Conservation (phyloP, 257 asterid species). For the Echites panduratus region DNA sequence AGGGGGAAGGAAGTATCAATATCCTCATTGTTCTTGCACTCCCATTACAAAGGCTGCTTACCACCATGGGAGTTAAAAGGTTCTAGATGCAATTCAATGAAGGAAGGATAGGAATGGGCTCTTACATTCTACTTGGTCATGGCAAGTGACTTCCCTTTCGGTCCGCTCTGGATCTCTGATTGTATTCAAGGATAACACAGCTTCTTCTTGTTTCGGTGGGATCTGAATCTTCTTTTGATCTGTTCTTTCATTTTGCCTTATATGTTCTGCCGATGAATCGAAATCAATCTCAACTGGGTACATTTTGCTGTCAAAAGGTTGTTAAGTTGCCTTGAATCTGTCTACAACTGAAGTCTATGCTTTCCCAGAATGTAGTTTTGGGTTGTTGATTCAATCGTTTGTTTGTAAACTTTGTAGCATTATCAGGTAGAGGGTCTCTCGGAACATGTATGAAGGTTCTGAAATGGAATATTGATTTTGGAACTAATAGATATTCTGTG, state of each 20-base stretch:
- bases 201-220: not conserved
- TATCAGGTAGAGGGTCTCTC: not conserved
- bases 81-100: slow-evolving; percentile 37
- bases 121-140: not conserved
- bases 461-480: not conserved
- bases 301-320: not conserved
- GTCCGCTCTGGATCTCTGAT: not conserved
- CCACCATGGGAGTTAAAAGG: slow-evolving; percentile 54
- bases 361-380: not conserved
- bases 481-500: not conserved
- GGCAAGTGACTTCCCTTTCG: not conserved
- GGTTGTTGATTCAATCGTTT: not conserved
- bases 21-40: slow-evolving; percentile 62
- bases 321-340: not conserved
- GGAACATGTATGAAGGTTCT: not conserved
- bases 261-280: not conserved
- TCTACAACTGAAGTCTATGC: not conserved
- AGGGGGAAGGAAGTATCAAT: slow-evolving; percentile 53
- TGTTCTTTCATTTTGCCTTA: slow-evolving; percentile 1
- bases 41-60: slow-evolving; percentile 59
- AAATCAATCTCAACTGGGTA: not conserved
- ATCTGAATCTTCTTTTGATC: slow-evolving; percentile 9
- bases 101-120: slow-evolving; percentile 20
- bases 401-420: not conserved
- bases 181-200: not conserved